Conservation (phyloP, 2,329 filamentous ascomycete species). For the Periconia macrospinosa region DNA sequence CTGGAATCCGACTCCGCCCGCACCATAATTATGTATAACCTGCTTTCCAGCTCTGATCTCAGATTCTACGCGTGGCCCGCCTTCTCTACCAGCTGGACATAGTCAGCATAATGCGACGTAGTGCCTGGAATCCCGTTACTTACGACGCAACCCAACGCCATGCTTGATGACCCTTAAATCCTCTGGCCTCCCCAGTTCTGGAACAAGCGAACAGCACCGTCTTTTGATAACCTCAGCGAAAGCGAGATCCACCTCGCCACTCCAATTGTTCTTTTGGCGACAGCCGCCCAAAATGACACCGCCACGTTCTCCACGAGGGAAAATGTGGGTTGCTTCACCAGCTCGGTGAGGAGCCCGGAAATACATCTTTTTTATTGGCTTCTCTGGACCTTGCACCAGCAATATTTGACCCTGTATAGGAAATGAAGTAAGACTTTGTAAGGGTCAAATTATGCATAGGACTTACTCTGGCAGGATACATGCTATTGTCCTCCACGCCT, state of each 20-base stretch:
- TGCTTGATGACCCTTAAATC: conserved; percentile 76
- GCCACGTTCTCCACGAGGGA: conserved; percentile 76
- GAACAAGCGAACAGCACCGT: conserved; percentile 67
- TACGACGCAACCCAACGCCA: conserved; percentile 78
- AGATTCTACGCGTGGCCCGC: not conserved
- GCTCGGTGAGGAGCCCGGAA: conserved; percentile 43
- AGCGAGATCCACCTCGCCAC: conserved; percentile 74
- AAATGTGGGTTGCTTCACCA: conserved; percentile 76
- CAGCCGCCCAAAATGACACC: conserved; percentile 87
- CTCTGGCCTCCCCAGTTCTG: conserved; percentile 65
- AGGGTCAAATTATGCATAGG: not conserved
- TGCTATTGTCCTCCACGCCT: conserved; percentile 73
- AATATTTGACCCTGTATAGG: conserved; percentile 74
- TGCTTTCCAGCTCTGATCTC: not conserved
- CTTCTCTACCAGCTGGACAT: not conserved
- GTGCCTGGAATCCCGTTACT: conserved; percentile 56
- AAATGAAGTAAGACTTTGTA: not conserved
- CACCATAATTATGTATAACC: not conserved
- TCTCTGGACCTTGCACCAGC: conserved; percentile 71
- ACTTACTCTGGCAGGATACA: conserved; percentile 64
- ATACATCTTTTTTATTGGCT: conserved; percentile 61
- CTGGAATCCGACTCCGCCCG: not conserved
- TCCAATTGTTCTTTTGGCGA: conserved; percentile 79
- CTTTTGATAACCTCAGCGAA: conserved; percentile 84
- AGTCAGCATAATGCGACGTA: not conserved